A percentile compares a stretch with the other conserved stretches of the same genome.
Conservation (phyloP, 192 early-diverging fungal species). For the Coemansia sp. region DNA sequence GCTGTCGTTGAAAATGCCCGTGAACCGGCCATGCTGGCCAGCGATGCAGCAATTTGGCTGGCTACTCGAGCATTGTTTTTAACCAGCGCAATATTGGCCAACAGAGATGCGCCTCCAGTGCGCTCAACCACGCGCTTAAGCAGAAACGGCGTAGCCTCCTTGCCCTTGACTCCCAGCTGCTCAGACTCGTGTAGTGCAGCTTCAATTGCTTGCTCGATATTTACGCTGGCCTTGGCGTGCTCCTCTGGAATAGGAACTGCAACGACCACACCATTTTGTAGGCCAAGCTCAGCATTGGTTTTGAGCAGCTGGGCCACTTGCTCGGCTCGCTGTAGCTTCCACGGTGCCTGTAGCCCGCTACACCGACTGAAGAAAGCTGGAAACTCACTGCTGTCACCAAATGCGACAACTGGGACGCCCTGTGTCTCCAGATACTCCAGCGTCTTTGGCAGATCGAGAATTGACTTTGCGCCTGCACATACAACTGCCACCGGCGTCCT, state of each 20-base stretch:
- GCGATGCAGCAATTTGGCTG: constrained; percentile 68
- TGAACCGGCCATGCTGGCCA: constrained; percentile 15
- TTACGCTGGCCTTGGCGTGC: constrained; percentile 58
- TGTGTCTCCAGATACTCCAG: constrained; percentile 91
- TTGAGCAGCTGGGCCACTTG: constrained; percentile 51
- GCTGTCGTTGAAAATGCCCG: constrained; percentile 13
- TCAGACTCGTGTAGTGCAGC: constrained; percentile 71
- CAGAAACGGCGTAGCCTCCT: constrained; percentile 91
- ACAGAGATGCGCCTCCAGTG: constrained; percentile 76
- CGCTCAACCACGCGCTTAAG: constrained; percentile 79
- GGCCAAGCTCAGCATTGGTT: constrained; percentile 61
- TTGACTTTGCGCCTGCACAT: constrained; percentile 96
- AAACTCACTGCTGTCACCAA: constrained; percentile 66
- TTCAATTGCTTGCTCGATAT: constrained; percentile 71
- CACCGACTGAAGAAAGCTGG: constrained; percentile 89
- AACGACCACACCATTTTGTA: constrained; percentile 81
- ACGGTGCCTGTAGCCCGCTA: constrained; percentile 60
- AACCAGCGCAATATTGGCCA: constrained; percentile 76
- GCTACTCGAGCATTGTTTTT: constrained; percentile 90
- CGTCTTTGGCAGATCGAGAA: constrained; percentile 88
- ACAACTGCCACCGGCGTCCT: constrained; percentile 91
- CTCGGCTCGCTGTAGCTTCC: constrained; percentile 34
- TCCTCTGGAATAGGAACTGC: constrained; percentile 84
- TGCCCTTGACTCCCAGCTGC: constrained; percentile 67
- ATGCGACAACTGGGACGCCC: constrained; percentile 87